Conservation (phyloP, 108 stramenopile species). For the Cylindrotheca closterium region DNA sequence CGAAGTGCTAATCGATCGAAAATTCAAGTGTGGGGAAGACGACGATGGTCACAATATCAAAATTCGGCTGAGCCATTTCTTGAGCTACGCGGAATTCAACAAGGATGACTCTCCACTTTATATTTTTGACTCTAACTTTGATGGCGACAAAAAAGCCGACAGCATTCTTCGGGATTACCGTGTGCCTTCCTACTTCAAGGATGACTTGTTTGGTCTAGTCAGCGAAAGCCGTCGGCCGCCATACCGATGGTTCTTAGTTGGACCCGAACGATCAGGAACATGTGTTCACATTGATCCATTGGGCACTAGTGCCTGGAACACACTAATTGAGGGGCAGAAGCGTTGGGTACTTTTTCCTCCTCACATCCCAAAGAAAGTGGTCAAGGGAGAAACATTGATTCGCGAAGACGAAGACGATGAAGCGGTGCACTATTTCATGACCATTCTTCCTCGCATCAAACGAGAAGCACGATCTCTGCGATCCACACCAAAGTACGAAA, state of each 20-base stretch:
- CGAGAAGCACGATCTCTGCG: constrained; percentile 51
- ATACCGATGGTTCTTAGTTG: constrained; percentile 96
- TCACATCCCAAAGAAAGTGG: constrained; percentile 75
- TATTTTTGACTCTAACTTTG: constrained; percentile 94
- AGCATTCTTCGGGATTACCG: constrained; percentile 63
- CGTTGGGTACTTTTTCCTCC: constrained; percentile 99
- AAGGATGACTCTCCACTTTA: constrained; percentile 97
- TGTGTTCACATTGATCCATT: constrained; percentile 96
- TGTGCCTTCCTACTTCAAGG: constrained; percentile 90
- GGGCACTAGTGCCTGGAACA: constrained; percentile 98
- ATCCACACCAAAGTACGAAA: constrained; percentile 40
- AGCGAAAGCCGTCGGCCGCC: constrained; percentile 94
- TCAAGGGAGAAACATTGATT: constrained; percentile 80
- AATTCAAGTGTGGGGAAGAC: constrained; percentile 97
- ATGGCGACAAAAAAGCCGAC: constrained; percentile 72
- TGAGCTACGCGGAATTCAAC: constrained; percentile 77
- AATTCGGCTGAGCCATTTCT: constrained; percentile 89
- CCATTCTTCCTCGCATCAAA: constrained; percentile 90
- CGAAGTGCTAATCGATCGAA: constrained; percentile 39
- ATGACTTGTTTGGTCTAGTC: constrained; percentile 92
- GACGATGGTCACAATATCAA: constrained; percentile 92
- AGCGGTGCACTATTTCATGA: constrained; percentile 95
- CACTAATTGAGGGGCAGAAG: constrained; percentile 89
- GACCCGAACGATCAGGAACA: constrained; percentile 91
- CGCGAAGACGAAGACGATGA: constrained; percentile 94